Evolutionary conservation across 2,329 filamentous ascomycete species (phyloP), one percentile per base, ranked within the genome.

Genomic region (Nemania sp.): DNA sequence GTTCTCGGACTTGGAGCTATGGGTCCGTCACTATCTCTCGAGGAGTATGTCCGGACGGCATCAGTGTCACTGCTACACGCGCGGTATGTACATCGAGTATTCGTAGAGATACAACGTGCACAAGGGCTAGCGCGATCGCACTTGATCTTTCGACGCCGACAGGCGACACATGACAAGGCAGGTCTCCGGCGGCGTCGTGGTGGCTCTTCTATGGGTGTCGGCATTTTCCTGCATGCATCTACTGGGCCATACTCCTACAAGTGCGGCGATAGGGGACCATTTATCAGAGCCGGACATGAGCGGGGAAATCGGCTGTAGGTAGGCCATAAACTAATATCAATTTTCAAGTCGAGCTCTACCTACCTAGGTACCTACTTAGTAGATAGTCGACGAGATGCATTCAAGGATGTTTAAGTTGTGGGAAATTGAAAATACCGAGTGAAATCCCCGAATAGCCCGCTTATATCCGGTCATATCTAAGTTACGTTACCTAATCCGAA

Each of bases 131-230:
- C 78, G 1, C 81, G 75, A 66, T 84, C 80, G 66, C 82, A 84
- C 60, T 82, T 83, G 73, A 84, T 79, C 72, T 84, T 84, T 43
- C 82, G 79, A 20, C 80, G 79, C 20, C 82, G 77, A 72, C 83
- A 85, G 67, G 81, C 77, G 18, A 81, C 68, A 66, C 82, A 84
- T 0, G 82, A 83, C 27, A 82, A 68, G 3, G 81, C 80, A 7
- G 78, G 77, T 43, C 79, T 72, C 45, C 79, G 72, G 6, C 79
- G 78, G 18, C 76, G 76, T 20, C 72, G 77, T 66, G 62, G 43
- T 64, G 58, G 70, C 59, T 69, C 66, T 52, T 75, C 71, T 70
- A 71, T 72, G 2, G n/a, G 8, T n/a, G 4, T 20, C 52, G 18
- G n/a, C 18, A 13, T 22, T 11, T 10, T 51, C 5, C n/a, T n/a